phyloP scores from a whole-genome alignment of 306 rosid genomes.

The Pyrus communis region DNA sequence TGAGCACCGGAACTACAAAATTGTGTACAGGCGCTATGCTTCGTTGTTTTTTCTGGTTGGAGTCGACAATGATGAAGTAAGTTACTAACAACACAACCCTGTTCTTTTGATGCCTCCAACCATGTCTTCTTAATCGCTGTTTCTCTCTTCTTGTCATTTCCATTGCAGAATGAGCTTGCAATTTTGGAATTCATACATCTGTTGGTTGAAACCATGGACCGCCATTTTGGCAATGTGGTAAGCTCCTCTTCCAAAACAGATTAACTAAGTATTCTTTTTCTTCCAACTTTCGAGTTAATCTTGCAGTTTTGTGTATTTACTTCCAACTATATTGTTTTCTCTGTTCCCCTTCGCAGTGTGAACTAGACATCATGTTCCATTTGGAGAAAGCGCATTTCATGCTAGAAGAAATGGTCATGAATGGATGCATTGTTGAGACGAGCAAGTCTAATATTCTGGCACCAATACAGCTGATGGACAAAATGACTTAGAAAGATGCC shows the following conservation, averaged over 20 bases:
- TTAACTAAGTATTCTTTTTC: background rate
- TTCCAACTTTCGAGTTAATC: background rate
- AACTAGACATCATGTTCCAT: slow-evolving; percentile 98
- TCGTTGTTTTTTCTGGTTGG: slow-evolving; percentile 94
- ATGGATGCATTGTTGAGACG: slow-evolving; percentile 82
- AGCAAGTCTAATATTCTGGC: slow-evolving; percentile 75
- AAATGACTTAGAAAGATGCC: slow-evolving; percentile 38
- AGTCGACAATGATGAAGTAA: slow-evolving; percentile 85
- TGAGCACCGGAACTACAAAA: slow-evolving; percentile 97
- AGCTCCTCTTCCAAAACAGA: slow-evolving; percentile 11
- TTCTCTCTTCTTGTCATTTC: background rate
- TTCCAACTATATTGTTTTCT: background rate
- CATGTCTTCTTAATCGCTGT: background rate
- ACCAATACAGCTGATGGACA: slow-evolving; percentile 92
- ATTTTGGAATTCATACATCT: slow-evolving; percentile 92
- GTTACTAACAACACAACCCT: background rate
- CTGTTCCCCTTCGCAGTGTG: slow-evolving; percentile 53
- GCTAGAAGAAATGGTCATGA: slow-evolving; percentile 99
- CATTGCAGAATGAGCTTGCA: slow-evolving; percentile 83
- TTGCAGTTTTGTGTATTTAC: background rate
- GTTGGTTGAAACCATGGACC: slow-evolving; percentile 94
- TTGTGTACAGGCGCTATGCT: slow-evolving; percentile 89
- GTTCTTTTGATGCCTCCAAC: background rate
- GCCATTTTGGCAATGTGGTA: slow-evolving; percentile 95
- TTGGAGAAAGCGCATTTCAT: slow-evolving; percentile 93